Percentiles rank a stretch among this genome's conserved stretches.
phyloP scores from a whole-genome alignment of 805 yeast genomes.

The Teunomyces kruisii region DNA sequence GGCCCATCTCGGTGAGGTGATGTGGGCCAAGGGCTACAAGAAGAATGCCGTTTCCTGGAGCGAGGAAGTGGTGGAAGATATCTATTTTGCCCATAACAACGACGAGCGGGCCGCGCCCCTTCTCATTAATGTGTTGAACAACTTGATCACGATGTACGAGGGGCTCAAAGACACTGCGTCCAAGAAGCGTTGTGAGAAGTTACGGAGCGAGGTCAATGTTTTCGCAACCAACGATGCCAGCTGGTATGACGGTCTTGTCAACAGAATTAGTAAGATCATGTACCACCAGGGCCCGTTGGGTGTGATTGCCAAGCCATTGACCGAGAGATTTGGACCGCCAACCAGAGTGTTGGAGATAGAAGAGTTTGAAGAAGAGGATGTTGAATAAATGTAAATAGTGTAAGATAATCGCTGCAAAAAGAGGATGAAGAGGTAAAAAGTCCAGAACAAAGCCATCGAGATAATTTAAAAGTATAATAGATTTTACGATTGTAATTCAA shows the following conservation, averaged over 20 bases:
- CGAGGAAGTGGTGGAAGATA: conserved; percentile 40
- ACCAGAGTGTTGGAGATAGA: conserved; percentile 35
- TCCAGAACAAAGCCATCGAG: too few species aligned
- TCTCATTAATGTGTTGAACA: conserved; percentile 28
- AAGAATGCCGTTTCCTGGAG: conserved; percentile 42
- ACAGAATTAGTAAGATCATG: conserved; percentile 37
- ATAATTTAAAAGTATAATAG: too few species aligned
- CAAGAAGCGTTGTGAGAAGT: conserved; percentile 26
- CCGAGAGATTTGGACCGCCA: conserved; percentile 39
- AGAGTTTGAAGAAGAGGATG: conserved; percentile 43
- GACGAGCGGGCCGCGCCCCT: conserved; percentile 28
- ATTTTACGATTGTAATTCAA: too few species aligned
- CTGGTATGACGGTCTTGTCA: conserved; percentile 36
- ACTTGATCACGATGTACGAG: conserved; percentile 34
- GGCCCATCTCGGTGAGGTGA: conserved; percentile 40
- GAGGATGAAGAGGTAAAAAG: too few species aligned
- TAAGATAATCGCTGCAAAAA: too few species aligned
- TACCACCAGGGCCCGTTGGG: conserved; percentile 44
- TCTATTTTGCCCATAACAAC: conserved; percentile 29
- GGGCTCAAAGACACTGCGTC: conserved; percentile 22
- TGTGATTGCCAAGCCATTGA: conserved; percentile 37
- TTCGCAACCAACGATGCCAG: conserved; percentile 23
- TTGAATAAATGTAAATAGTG: conserved; percentile 18
- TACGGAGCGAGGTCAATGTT: conserved; percentile 22
- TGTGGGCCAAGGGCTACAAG: conserved; percentile 41